Evolutionary conservation across 169 alveolate species (phyloP).

Genomic region (Blepharisma undulans): DNA sequence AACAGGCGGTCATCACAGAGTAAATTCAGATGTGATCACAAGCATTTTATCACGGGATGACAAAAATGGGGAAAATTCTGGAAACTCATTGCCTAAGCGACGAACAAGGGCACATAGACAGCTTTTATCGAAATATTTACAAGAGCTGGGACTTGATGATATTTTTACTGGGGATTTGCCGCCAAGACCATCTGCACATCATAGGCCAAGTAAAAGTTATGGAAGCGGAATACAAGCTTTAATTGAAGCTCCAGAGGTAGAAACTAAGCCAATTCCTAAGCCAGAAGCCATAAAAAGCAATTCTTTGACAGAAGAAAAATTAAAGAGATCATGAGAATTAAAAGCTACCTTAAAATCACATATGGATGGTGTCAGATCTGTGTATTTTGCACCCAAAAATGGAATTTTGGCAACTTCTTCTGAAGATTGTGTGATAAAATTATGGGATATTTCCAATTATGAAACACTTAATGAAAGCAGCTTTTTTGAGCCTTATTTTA

Average conservation of each 20-base stretch:
- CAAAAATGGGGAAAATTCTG: neutral
- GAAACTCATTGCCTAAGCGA: neutral
- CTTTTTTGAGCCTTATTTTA: constrained; percentile 40
- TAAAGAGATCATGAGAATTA: constrained; percentile 30
- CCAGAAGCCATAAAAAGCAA: neutral
- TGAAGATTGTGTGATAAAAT: constrained; percentile 51
- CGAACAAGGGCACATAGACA: constrained; percentile 13
- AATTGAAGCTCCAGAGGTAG: neutral
- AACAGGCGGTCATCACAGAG: constrained; percentile 35
- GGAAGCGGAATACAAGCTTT: constrained; percentile 4
- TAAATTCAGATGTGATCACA: constrained; percentile 24
- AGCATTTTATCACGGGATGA: constrained; percentile 10
- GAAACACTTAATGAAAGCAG: constrained; percentile 12
- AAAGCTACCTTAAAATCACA: constrained; percentile 40
- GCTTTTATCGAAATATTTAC: constrained; percentile 16
- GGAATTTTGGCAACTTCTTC: constrained; percentile 40
- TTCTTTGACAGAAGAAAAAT: neutral
- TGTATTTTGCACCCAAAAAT: constrained; percentile 25
- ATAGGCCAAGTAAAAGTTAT: constrained; percentile 28
- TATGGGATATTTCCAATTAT: constrained; percentile 47
- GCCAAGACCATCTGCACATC: neutral
- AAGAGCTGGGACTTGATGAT: constrained; percentile 27
- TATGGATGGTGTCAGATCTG: constrained; percentile 48
- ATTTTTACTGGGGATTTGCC: constrained; percentile 27
- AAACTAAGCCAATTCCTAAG: neutral